These are phyloP conservation scores for Clitopilus passeckerianus DNA, from an alignment of 768 basidiomycete genomes.

Conservation along the genomic window DNA sequence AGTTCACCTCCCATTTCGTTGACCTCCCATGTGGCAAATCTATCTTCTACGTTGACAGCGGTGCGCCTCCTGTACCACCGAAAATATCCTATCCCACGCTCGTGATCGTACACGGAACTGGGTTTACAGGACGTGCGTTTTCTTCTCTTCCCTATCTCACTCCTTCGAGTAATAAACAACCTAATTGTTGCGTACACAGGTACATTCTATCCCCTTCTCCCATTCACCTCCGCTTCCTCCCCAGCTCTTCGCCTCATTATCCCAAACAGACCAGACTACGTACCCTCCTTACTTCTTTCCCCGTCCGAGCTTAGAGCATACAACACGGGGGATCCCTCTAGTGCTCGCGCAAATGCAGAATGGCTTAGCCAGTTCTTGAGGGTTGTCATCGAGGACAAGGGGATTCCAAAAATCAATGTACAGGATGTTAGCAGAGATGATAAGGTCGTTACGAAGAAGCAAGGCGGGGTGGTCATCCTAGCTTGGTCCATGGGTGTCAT, in stretches of 20 bases:
- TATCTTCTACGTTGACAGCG: background rate
- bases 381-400: background rate
- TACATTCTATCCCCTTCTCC: background rate
- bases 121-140: background rate
- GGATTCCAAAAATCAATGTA: background rate
- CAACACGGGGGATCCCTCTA: background rate
- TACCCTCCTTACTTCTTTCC: background rate
- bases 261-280: background rate
- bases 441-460: background rate
- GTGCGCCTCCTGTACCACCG: background rate
- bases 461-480: background rate
- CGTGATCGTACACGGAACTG: background rate
- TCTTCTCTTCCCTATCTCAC: background rate
- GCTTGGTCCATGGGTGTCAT: background rate
- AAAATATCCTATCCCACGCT: background rate
- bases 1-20: background rate
- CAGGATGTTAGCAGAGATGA: background rate
- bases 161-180: background rate
- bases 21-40: background rate
- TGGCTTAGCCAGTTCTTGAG: background rate
- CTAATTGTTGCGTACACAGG: background rate
- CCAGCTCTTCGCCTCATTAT: background rate
- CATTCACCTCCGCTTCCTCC: background rate
- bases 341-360: background rate
- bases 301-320: background rate